A percentile compares a stretch with the other conserved stretches of the same genome.
Conservation (phyloP, 1,139 yeast species). For the Suhomyces atakaporum region DNA sequence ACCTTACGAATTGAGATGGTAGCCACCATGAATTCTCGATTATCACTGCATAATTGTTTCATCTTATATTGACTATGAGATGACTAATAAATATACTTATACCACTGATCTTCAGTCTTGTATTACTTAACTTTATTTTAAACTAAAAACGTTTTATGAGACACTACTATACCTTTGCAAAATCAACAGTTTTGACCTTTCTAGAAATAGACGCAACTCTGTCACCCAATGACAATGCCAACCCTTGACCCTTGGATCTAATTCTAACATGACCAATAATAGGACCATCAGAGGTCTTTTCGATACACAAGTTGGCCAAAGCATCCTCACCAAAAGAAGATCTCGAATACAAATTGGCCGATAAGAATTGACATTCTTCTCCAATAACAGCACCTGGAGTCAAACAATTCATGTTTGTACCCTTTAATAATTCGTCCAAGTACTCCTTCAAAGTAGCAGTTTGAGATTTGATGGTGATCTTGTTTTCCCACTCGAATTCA, state of each 20-base stretch:
- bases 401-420: slow-evolving; percentile 92
- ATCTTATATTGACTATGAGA: background rate
- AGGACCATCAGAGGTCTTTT: slow-evolving; percentile 71
- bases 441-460: slow-evolving; percentile 73
- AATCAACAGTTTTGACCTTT: slow-evolving; percentile 38
- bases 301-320: slow-evolving; percentile 92
- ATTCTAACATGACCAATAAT: slow-evolving; percentile 95
- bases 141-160: slow-evolving; percentile 3
- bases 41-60: no score
- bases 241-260: slow-evolving; percentile 96
- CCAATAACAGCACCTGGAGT: slow-evolving; percentile 89
- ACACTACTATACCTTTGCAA: slow-evolving; percentile 13
- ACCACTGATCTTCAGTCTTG: no score
- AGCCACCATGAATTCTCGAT: no score
- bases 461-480: slow-evolving; percentile 82
- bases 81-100: no score
- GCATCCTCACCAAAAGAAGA: slow-evolving; percentile 98
- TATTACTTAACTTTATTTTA: no score
- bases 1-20: no score
- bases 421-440: slow-evolving; percentile 72
- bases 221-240: slow-evolving; percentile 93
- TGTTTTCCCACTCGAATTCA: slow-evolving; percentile 99
- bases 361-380: slow-evolving; percentile 86
- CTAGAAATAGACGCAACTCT: slow-evolving; percentile 80
- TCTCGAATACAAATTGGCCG: slow-evolving; percentile 91